Evolutionary conservation across 805 yeast species (phyloP), one percentile per base, ranked within the genome.

Genomic region (Saccharomycopsis synnaedendra): DNA sequence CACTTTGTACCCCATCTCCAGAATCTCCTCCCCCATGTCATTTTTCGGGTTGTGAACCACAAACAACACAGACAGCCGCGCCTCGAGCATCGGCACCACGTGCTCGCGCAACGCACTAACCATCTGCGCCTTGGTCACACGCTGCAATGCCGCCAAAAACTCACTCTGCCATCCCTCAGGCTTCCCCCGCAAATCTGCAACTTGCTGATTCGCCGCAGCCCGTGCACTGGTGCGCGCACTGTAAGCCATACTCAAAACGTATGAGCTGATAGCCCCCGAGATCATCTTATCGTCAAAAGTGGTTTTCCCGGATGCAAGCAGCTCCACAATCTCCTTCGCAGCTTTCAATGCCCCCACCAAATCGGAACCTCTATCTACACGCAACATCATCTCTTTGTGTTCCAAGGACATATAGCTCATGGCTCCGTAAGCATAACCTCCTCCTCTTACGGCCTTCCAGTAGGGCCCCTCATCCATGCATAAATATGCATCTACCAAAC

Each of bases 381-480:
- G 72, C 57, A 81, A 85, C 4, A 71, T 69, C 53, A 90, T 63
- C 46, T 72, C 75, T 3, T 94, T 90, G 39, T 75, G 65, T 55
- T 87, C 96, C 8, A 75, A 59, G 52, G 74, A 72, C 43, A 76
- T 70, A 41, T 70, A 59, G 55, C 86, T 69, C 47, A 68, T 70
- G 1, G 90, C 93, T 37, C 96, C 97, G 62, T 93, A 93, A 0
- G 97, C 97, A 40, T 85, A 68, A 3, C 98, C 98, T 1, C 88
- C 74, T 39, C 98, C 98, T 64, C 98, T 76, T 34, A 93, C 85
- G 48, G 94, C 96, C 57, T 86, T 76, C 97, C 97, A 90, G 54
- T 90, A 82, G 35, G 97, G 98, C 3, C 98, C 98, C 62, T 93
- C 98, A 19, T 86, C 87, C 36, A 87, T 83, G 54, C 82, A 84